Conservation (phyloP, 2,329 filamentous ascomycete genomes). For the Magnaporthiopsis incrustans region DNA sequence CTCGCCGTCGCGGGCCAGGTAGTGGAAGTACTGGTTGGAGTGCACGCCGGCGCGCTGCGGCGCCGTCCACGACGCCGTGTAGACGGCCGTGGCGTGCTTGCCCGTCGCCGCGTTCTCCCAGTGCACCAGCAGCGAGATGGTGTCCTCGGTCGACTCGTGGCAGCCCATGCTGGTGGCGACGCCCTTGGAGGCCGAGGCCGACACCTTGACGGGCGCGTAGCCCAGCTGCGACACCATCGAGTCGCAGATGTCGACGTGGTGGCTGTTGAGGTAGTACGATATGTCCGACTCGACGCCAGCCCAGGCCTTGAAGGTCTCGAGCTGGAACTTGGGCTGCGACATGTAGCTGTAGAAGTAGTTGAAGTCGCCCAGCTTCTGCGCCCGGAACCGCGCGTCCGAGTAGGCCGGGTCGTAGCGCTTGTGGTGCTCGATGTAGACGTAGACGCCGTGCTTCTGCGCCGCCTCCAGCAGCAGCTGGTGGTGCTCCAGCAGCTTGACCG, state of each 20-base stretch:
- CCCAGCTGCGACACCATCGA: slow-evolving; percentile 71
- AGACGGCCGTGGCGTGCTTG: slow-evolving; percentile 77
- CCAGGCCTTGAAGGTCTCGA: slow-evolving; percentile 94
- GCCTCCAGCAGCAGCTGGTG: slow-evolving; percentile 70
- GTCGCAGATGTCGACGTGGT: slow-evolving; percentile 89
- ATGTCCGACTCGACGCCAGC: slow-evolving; percentile 89
- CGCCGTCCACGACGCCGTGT: slow-evolving; percentile 91
- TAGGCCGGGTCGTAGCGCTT: slow-evolving; percentile 94
- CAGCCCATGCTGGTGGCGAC: slow-evolving; percentile 75
- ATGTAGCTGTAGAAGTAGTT: slow-evolving; percentile 99
- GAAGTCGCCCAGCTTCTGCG: slow-evolving; percentile 77
- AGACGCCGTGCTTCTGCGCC: slow-evolving; percentile 67
- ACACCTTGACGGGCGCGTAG: slow-evolving; percentile 71
- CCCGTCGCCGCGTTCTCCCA: slow-evolving; percentile 66
- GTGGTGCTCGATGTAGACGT: slow-evolving; percentile 93
- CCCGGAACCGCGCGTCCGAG: slow-evolving; percentile 74
- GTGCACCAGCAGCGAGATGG: slow-evolving; percentile 82
- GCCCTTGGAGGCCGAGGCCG: slow-evolving; percentile 68
- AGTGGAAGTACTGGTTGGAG: slow-evolving; percentile 95
- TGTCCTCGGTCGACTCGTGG: slow-evolving; percentile 76
- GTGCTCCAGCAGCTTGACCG: slow-evolving; percentile 74
- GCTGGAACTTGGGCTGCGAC: slow-evolving; percentile 84
- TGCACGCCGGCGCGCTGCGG: slow-evolving; percentile 91
- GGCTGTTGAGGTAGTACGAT: slow-evolving; percentile 91
- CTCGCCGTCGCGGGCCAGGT: slow-evolving; percentile 77